phyloP scores from a whole-genome alignment of 2,329 filamentous ascomycete species.

The Aspergillus pseudoglaucus region DNA sequence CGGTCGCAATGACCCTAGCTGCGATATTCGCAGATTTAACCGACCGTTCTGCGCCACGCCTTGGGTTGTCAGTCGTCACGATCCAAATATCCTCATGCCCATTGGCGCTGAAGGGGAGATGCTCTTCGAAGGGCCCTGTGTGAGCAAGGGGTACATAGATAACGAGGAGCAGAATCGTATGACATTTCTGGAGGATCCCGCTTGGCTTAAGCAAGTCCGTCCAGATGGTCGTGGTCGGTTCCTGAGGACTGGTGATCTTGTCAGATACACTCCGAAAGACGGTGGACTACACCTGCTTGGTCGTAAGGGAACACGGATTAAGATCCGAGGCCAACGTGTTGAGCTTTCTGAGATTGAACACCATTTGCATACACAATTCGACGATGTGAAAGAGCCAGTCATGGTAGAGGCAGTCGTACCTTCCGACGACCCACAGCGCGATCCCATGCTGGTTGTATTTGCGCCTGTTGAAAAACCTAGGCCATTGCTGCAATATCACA shows the following conservation, averaged over 20 bases:
- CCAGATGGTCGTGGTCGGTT: neutral
- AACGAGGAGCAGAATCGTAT: neutral
- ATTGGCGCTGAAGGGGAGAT: neutral
- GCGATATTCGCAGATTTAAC: no score
- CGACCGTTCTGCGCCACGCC: neutral
- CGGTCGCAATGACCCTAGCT: no score
- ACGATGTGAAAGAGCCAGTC: neutral
- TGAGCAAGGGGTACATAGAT: neutral
- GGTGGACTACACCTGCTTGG: neutral
- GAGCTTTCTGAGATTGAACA: slow-evolving; percentile 1
- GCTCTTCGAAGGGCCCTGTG: neutral
- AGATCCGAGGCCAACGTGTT: neutral
- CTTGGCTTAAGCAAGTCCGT: neutral
- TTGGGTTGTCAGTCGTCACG: neutral
- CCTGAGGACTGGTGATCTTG: neutral
- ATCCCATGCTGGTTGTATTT: neutral
- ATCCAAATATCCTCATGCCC: neutral
- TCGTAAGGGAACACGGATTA: neutral
- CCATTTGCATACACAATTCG: neutral
- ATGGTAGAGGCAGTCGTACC: neutral
- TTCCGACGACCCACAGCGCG: neutral
- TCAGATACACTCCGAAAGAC: neutral
- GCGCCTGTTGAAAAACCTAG: neutral
- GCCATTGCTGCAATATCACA: neutral
- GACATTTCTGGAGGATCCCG: neutral